phyloP scores from a whole-genome alignment of 257 asterid species.

The Jasminum sambac region DNA sequence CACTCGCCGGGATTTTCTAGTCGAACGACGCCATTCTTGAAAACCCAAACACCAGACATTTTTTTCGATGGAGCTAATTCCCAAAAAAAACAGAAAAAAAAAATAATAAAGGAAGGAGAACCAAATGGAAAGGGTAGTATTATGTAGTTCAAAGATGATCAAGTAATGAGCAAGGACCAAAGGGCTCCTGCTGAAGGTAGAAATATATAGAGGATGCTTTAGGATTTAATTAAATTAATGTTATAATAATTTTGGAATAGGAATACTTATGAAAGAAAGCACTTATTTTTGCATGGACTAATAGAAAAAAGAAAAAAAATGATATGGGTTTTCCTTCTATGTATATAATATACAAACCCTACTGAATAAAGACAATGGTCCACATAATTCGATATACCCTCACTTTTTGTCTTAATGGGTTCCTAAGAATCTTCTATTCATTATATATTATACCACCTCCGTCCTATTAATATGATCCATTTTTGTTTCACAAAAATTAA shows the following conservation, averaged over 20 bases:
- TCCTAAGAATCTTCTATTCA: neutral
- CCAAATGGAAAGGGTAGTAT: neutral
- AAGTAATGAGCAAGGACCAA: neutral
- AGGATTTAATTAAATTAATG: neutral
- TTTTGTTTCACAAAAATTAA: too few species aligned
- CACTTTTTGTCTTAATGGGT: neutral
- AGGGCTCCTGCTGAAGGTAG: neutral
- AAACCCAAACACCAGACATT: slow-evolving; percentile 53
- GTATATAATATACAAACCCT: neutral
- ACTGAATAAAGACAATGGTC: neutral
- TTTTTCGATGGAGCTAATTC: neutral
- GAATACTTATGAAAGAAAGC: neutral
- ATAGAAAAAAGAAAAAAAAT: neutral
- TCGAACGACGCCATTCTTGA: slow-evolving; percentile 42
- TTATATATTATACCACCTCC: neutral
- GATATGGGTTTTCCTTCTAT: neutral
- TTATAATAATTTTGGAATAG: neutral
- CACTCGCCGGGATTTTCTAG: slow-evolving; percentile 40
- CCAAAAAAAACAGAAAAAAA: neutral
- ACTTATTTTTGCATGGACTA: neutral
- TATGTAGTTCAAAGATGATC: neutral
- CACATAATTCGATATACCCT: neutral
- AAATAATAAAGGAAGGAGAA: neutral
- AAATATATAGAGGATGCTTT: slow-evolving; percentile 31
- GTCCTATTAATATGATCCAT: too few species aligned